Evolutionary conservation across 768 basidiomycete species (phyloP), one percentile per base, ranked within the genome.

Genomic region (Leccinellum albellum): DNA sequence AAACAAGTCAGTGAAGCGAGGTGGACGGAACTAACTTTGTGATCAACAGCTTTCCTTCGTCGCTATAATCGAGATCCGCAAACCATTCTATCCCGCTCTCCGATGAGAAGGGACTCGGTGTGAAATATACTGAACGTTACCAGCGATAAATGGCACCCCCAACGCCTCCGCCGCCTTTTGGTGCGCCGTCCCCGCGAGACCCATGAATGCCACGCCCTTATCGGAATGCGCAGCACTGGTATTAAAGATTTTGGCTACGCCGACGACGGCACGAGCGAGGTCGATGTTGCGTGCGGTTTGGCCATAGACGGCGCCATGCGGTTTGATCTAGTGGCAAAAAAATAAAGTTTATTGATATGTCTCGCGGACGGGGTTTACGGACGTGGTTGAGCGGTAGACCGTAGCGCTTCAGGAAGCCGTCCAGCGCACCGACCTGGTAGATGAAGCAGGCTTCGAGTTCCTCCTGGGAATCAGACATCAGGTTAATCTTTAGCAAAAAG

Each of bases 391-490:
- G 66, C 2, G 70, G 66, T 6, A 88, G 61, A 0, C 73, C 79
- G 52, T 87, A 76, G 2, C 75, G 66, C 45, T 78, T 80, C 53
- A 88, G 71, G 68, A 88, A 87, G 0, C 82, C 85, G 4, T 67
- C 70, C 7, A 88, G 69, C 0, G 86, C 84, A n/a, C 85, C 86
- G 29, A 86, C 80, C 73, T 88, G 87, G 63, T 86, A 87, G 5
- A 83, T 74, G 57, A 87, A 82, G 64, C 82, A 83, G 24, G 79
- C 75, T 7, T 70, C 73, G 32, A 87, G 76, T 58, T 85, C 83
- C 3, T 81, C 79, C 81, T 86, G 21, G n/a, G 21, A 29, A 24
- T 31, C 3, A 9, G 3, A 3, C 0, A 8, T 45, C 31, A 51
- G n/a, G 6, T 13, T 10, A 24, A 9, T 9, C 10, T 20, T 42